A percentile compares a stretch with the other conserved stretches of the same genome.
These are phyloP conservation scores for Karstenula rhodostoma DNA, from an alignment of 2,329 filamentous ascomycete species.

Conservation along the genomic window DNA sequence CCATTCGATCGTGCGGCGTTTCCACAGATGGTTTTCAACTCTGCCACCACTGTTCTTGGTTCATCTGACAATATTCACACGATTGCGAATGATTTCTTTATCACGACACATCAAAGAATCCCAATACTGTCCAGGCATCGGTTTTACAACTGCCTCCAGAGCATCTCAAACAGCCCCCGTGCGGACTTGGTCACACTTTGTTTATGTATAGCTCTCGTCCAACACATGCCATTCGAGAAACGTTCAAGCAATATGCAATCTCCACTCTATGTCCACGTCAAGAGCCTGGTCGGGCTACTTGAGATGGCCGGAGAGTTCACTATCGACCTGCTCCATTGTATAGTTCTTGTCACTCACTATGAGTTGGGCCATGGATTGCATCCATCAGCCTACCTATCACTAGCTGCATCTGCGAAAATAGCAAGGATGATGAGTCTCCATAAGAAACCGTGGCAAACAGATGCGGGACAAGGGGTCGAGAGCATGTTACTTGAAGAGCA, in stretches of 20 bases:
- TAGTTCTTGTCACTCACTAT: background rate
- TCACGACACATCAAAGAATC: conserved; percentile 1
- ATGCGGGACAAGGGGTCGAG: background rate
- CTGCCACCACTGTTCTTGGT: background rate
- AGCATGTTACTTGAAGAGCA: background rate
- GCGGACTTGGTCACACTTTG: no score
- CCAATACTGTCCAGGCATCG: background rate
- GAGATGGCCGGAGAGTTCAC: background rate
- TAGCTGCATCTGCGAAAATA: background rate
- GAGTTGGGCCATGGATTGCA: background rate
- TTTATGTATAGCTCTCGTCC: no score
- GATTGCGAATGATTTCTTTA: background rate
- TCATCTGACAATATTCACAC: background rate
- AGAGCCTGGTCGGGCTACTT: background rate
- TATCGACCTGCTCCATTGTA: background rate
- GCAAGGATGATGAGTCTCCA: background rate
- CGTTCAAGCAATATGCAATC: background rate
- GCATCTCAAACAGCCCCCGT: background rate
- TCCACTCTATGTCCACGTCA: background rate
- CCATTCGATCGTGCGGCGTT: background rate
- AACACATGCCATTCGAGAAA: background rate
- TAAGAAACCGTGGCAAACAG: background rate
- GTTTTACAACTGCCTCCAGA: background rate
- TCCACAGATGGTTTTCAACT: background rate
- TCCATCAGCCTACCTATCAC: background rate